These are phyloP conservation scores for Knoxia roxburghii DNA, from an alignment of 257 asterid genomes.

Conservation along the genomic window DNA sequence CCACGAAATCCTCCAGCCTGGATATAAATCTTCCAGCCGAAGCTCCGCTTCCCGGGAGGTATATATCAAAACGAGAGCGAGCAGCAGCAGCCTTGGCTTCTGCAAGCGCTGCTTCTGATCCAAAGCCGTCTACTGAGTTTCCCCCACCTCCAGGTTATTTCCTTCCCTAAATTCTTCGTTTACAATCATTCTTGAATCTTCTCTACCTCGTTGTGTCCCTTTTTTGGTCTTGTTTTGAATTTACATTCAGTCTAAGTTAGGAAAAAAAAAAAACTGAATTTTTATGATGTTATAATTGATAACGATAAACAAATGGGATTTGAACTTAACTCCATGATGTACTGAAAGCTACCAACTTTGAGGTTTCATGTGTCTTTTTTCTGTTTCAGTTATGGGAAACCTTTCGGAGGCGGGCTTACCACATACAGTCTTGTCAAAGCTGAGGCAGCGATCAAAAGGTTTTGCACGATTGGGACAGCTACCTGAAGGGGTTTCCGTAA, in stretches of 20 bases:
- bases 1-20: slow-evolving; percentile 10
- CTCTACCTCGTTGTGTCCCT: background rate
- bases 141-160: slow-evolving; percentile 38
- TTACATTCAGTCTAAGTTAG: background rate
- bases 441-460: slow-evolving; percentile 42
- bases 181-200: no score
- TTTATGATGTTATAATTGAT: background rate
- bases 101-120: slow-evolving; percentile 11
- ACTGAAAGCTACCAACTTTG: background rate
- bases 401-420: slow-evolving; percentile 60
- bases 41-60: slow-evolving; percentile 62
- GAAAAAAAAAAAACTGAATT: background rate
- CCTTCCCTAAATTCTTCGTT: background rate
- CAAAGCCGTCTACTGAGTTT: slow-evolving; percentile 10
- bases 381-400: slow-evolving; percentile 44
- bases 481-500: slow-evolving; percentile 35
- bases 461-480: slow-evolving; percentile 21
- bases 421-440: slow-evolving; percentile 31
- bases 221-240: background rate
- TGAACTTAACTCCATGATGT: background rate
- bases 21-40: slow-evolving; percentile 24
- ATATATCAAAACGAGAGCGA: slow-evolving; percentile 80
- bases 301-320: background rate
- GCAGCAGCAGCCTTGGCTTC: slow-evolving; percentile 50
- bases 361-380: background rate